Percentiles rank a stretch among this genome's conserved stretches.
Conservation (phyloP, 2,329 filamentous ascomycete species). For the Cladosporium oxysporum region DNA sequence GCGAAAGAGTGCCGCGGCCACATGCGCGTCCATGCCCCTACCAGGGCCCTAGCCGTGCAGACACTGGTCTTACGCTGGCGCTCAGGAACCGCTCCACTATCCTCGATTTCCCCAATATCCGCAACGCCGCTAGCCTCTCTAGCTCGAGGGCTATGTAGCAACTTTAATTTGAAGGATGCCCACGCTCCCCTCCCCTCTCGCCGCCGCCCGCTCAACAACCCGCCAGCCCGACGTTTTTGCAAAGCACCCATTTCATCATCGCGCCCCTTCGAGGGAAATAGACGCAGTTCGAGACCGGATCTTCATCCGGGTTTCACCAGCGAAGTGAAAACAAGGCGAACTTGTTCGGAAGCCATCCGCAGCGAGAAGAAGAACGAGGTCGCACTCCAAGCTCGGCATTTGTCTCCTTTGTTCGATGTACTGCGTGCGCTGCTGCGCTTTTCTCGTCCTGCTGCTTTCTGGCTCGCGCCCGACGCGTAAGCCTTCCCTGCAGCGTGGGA, state of each 20-base stretch:
- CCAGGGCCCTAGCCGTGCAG: constrained; percentile 7
- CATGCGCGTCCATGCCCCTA: constrained; percentile 2
- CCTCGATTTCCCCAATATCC: constrained; percentile 10
- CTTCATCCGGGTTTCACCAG: constrained; percentile 2
- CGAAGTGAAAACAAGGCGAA: neutral
- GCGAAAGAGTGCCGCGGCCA: constrained; percentile 5
- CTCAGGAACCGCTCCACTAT: constrained; percentile 10
- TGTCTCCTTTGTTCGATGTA: neutral
- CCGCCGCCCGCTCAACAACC: constrained; percentile 2
- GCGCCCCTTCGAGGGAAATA: neutral
- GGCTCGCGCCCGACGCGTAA: constrained; percentile 8
- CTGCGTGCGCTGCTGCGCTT: neutral
- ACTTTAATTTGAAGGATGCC: constrained; percentile 20
- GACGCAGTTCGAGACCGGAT: constrained; percentile 17
- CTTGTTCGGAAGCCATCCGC: neutral
- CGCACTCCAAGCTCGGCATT: constrained; percentile 5
- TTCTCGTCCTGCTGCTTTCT: neutral
- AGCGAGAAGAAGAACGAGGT: neutral
- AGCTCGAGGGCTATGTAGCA: constrained; percentile 12
- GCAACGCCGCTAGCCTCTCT: constrained; percentile 3
- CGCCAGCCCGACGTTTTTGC: neutral
- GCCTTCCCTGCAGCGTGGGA: constrained; percentile 2
- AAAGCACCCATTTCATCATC: neutral
- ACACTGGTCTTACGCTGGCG: constrained; percentile 17
- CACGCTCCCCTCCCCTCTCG: neutral